Percentiles rank a stretch among this genome's conserved stretches.
Evolutionary conservation across 208 protist species (phyloP).

Genomic region (Leptomonas pyrrhocoris): DNA sequence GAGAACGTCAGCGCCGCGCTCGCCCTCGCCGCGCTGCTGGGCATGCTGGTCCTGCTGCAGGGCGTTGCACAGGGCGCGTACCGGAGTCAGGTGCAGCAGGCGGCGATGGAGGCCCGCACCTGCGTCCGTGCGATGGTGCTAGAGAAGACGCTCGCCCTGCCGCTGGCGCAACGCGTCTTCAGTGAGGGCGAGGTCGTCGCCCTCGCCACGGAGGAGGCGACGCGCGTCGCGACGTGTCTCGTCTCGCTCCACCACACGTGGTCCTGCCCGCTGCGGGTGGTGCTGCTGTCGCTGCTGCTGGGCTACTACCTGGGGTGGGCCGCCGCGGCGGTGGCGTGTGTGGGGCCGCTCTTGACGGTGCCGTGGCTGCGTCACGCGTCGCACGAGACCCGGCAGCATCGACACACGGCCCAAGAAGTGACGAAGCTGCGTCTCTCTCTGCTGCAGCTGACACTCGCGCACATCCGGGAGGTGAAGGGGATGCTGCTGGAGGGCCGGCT

Average conservation of each 20-base stretch:
- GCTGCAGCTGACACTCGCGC: conserved; percentile 38
- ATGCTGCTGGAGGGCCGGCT: conserved; percentile 51
- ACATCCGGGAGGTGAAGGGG: conserved; percentile 64
- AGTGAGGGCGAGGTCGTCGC: conserved; percentile 53
- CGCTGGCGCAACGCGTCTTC: conserved; percentile 66
- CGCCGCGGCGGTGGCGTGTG: conserved; percentile 38
- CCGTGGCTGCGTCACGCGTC: conserved; percentile 37
- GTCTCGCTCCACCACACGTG: conserved; percentile 61
- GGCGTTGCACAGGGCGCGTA: conserved; percentile 53
- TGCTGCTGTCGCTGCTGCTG: conserved; percentile 38
- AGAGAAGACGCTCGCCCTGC: conserved; percentile 65
- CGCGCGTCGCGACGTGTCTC: conserved; percentile 42
- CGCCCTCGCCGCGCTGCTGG: conserved; percentile 31
- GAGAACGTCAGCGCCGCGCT: conserved; percentile 30
- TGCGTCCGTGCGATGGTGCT: conserved; percentile 55
- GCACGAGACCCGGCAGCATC: conserved; percentile 34
- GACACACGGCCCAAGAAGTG: conserved; percentile 22
- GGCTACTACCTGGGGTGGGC: conserved; percentile 45
- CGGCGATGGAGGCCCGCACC: conserved; percentile 58
- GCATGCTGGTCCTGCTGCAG: conserved; percentile 49
- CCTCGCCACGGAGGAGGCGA: conserved; percentile 51
- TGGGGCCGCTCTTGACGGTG: conserved; percentile 34
- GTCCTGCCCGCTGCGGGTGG: conserved; percentile 48
- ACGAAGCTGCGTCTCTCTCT: conserved; percentile 41
- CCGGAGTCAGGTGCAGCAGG: conserved; percentile 42